phyloP scores from a whole-genome alignment of 805 yeast genomes.

The Candida schatavii region DNA sequence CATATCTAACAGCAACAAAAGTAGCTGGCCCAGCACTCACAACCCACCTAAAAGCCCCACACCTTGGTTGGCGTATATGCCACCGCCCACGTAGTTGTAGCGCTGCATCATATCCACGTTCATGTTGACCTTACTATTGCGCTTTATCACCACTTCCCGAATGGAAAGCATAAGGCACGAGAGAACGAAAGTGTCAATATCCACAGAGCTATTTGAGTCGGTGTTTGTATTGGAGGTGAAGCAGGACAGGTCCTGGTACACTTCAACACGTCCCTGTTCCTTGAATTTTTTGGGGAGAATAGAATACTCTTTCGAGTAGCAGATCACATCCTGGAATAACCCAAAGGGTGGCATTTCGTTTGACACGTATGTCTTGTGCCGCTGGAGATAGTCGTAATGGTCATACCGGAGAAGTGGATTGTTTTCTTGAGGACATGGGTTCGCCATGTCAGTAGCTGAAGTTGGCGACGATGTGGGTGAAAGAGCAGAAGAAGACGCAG shows the following conservation, averaged over 20 bases:
- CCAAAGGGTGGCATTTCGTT: slow-evolving; percentile 40
- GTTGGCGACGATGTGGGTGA: background rate
- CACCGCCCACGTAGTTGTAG: slow-evolving; percentile 4
- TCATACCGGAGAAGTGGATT: slow-evolving; percentile 18
- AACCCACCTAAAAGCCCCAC: background rate
- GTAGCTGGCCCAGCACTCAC: background rate
- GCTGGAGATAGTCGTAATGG: slow-evolving; percentile 1
- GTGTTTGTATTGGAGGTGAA: slow-evolving; percentile 8
- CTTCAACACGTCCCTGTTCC: slow-evolving; percentile 33
- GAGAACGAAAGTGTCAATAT: slow-evolving; percentile 30
- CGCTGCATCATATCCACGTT: slow-evolving; percentile 4
- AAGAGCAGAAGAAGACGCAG: background rate
- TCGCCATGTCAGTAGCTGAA: slow-evolving; percentile 14
- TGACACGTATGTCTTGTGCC: slow-evolving; percentile 18
- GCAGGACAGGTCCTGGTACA: slow-evolving; percentile 28
- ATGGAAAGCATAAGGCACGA: slow-evolving; percentile 27
- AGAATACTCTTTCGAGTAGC: slow-evolving; percentile 17
- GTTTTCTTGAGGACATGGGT: slow-evolving; percentile 31
- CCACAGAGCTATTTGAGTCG: slow-evolving; percentile 31
- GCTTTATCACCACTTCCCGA: slow-evolving; percentile 21
- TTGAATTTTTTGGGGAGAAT: slow-evolving; percentile 34
- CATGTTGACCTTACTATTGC: slow-evolving; percentile 2
- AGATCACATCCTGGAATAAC: slow-evolving; percentile 25
- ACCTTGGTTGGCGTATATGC: background rate
- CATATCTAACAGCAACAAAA: background rate